A percentile compares a stretch with the other conserved stretches of the same genome.
These are phyloP conservation scores for Ceratocystis papillata DNA, from an alignment of 2,329 filamentous ascomycete species.

Conservation along the genomic window DNA sequence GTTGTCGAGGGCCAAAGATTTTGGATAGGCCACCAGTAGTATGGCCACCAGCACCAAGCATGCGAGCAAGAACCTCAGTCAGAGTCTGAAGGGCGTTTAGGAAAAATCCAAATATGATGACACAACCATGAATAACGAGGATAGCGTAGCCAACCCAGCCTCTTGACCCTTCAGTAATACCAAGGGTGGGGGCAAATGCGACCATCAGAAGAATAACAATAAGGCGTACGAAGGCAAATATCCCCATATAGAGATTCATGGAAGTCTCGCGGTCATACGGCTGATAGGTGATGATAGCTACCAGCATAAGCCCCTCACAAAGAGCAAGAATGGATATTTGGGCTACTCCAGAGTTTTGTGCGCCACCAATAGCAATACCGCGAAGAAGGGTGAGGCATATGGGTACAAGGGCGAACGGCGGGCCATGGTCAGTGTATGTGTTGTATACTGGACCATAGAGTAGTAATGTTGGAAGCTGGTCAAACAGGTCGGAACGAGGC, in stretches of 20 bases:
- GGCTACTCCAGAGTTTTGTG: constrained; percentile 85
- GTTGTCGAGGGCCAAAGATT: constrained; percentile 82
- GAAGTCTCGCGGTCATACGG: constrained; percentile 86
- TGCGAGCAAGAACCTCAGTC: constrained; percentile 73
- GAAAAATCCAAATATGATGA: constrained; percentile 85
- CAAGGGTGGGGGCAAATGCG: constrained; percentile 73
- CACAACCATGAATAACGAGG: constrained; percentile 70
- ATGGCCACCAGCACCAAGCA: constrained; percentile 73
- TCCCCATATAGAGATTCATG: constrained; percentile 91
- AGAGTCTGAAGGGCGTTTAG: constrained; percentile 84
- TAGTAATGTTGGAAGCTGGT: constrained; percentile 80
- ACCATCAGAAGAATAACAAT: constrained; percentile 65
- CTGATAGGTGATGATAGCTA: constrained; percentile 79
- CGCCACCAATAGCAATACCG: constrained; percentile 80
- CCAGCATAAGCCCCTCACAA: constrained; percentile 80
- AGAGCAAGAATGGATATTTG: constrained; percentile 88
- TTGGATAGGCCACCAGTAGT: constrained; percentile 75
- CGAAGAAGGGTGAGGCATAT: constrained; percentile 75
- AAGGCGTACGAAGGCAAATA: constrained; percentile 69
- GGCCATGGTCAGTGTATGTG: constrained; percentile 88
- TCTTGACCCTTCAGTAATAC: constrained; percentile 65
- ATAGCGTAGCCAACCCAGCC: constrained; percentile 96
- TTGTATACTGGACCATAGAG: constrained; percentile 93
- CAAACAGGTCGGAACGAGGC: constrained; percentile 79
- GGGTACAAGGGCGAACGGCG: constrained; percentile 79